Base-by-base conservation (phyloP, 2,329 filamentous ascomycete genomes). In the Arthrobotrys sphaeroides region DNA sequence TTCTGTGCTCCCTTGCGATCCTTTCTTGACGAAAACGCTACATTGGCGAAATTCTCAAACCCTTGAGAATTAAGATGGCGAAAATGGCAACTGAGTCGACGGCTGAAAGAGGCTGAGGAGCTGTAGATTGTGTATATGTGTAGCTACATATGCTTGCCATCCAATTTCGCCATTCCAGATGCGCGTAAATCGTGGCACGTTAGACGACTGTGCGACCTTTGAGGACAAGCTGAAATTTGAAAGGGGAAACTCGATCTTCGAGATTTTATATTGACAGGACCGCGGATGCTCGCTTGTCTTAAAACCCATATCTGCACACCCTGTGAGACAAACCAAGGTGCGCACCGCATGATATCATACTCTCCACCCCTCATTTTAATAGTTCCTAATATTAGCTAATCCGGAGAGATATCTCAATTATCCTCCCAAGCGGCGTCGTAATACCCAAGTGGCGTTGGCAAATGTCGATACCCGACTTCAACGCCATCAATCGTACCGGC, bases 381-480 rank as follows among this genome's bases (percentile, higher is more conserved):
- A n/a, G n/a, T n/a, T n/a, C n/a, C 36, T n/a, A 2, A n/a, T n/a
- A 40, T 40, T 40, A 40, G 16, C 31, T n/a, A n/a, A n/a, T 33
- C 12, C 5, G 12, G 12, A n/a, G 33, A n/a, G n/a, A n/a, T n/a
- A n/a, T n/a, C n/a, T 42, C 31, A 18, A 33, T 45, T 28, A 31
- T 9, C 28, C 6, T 57, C 55, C 70, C 70, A 74, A 31, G 45
- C 10, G 12, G 70, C 43, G 12, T 68, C 62, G 38, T 64, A 57
- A 24, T 68, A 31, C 12, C 70, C 70, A 9, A 74, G 62, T 47
- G 57, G 26, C 2, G 62, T 74, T 1, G 70, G 70, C 70, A 68
- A 62, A 47, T 59, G 45, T 36, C 64, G 70, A 68, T 67, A 68
- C 38, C 70, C 70, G 16, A 74, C 70, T 33, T 62, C 45, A 1